These are phyloP conservation scores for Corrigiola litoralis DNA, from an alignment of 179 eudicot species.

Conservation along the genomic window DNA sequence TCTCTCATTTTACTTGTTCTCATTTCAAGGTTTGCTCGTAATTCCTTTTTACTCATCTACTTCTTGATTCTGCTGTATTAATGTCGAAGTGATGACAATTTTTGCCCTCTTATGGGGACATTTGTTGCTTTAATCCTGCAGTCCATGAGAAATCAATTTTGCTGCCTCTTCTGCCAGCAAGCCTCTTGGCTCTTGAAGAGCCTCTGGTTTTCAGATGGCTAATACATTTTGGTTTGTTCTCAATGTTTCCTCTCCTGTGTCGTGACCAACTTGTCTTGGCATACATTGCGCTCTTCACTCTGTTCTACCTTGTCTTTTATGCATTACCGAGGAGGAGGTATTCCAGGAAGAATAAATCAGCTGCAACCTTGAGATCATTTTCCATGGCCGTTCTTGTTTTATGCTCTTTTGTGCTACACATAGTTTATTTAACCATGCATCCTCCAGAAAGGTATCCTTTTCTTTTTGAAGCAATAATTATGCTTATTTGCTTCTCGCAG, in stretches of 20 bases:
- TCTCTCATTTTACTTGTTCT: slow-evolving; percentile 77
- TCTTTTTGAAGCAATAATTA: slow-evolving; percentile 85
- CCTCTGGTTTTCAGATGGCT: slow-evolving; percentile 74
- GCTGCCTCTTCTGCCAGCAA: slow-evolving; percentile 86
- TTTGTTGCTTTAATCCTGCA: slow-evolving; percentile 28
- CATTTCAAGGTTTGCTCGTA: slow-evolving; percentile 69
- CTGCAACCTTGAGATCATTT: slow-evolving; percentile 24
- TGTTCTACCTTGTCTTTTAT: slow-evolving; percentile 59
- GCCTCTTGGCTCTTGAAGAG: slow-evolving; percentile 79
- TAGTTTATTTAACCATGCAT: slow-evolving; percentile 45
- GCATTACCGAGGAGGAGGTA: slow-evolving; percentile 41
- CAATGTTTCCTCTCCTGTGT: slow-evolving; percentile 81
- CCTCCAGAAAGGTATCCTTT: slow-evolving; percentile 87
- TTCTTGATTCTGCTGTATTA: background rate
- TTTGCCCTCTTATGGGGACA: background rate
- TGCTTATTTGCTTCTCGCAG: slow-evolving; percentile 85
- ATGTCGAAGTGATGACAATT: background rate
- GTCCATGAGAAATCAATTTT: slow-evolving; percentile 97
- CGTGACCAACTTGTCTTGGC: slow-evolving; percentile 67
- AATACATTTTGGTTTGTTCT: slow-evolving; percentile 60
- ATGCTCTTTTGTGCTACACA: slow-evolving; percentile 55
- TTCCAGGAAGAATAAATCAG: slow-evolving; percentile 19
- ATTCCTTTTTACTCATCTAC: background rate
- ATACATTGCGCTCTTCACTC: slow-evolving; percentile 52
- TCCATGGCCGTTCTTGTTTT: slow-evolving; percentile 26